phyloP scores from a whole-genome alignment of 1,139 yeast species.

The Magnusiomyces suaveolens region DNA sequence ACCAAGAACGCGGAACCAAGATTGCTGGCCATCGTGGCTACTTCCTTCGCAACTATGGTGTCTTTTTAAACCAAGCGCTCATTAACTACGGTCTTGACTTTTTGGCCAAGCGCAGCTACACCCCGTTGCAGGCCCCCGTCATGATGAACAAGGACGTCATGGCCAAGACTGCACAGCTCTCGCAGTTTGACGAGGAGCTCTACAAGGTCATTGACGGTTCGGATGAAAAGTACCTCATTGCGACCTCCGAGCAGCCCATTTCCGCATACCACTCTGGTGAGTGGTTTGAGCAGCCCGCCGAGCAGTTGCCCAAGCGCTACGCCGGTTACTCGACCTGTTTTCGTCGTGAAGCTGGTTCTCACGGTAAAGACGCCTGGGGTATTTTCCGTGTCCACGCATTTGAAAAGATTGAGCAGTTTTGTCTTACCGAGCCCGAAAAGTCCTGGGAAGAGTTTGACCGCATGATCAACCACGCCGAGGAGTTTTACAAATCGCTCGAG shows the following conservation, averaged over 20 bases:
- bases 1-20: conserved; percentile 97
- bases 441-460: conserved; percentile 96
- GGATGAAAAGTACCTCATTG: conserved; percentile 94
- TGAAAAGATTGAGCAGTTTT: conserved; percentile 93
- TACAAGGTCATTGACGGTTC: conserved; percentile 95
- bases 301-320: conserved; percentile 85
- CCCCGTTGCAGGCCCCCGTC: conserved; percentile 95
- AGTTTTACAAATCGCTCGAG: conserved; percentile 83
- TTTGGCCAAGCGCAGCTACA: conserved; percentile 69
- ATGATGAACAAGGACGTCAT: conserved; percentile 99
- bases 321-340: conserved; percentile 98
- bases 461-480: conserved; percentile 87
- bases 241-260: conserved; percentile 98
- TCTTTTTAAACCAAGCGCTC: conserved; percentile 93
- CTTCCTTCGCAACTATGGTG: conserved; percentile 90
- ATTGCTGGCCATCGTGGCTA: conserved; percentile 98
- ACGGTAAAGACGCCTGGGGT: conserved; percentile 99
- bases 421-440: conserved; percentile 92
- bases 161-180: conserved; percentile 98
- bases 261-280: conserved; percentile 96
- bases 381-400: conserved; percentile 97
- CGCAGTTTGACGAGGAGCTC: conserved; percentile 95
- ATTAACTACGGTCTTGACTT: conserved; percentile 90
- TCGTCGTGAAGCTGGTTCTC: conserved; percentile 99
- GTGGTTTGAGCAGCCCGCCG: conserved; percentile 97